A percentile compares a stretch with the other conserved stretches of the same genome.
Evolutionary conservation across 331 rosid species (phyloP).

Genomic region (Telfairia occidentalis): DNA sequence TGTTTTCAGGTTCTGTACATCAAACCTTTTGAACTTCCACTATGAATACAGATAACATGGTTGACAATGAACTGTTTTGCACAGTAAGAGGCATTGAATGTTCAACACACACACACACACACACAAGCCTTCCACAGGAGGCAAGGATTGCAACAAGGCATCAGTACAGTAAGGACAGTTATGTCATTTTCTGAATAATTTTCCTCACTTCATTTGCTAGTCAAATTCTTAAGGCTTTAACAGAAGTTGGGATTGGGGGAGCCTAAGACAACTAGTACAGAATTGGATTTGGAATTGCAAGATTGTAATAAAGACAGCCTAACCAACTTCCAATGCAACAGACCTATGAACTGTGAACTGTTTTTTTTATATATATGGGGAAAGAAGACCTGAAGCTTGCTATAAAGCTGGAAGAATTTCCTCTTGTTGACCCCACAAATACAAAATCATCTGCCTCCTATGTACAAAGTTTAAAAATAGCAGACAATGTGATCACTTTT

Average conservation of each 20-base stretch:
- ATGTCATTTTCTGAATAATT: neutral
- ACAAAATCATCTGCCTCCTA: conserved; percentile 13
- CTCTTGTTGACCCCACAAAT: neutral
- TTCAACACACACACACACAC: neutral
- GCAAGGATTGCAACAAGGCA: neutral
- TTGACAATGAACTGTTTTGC: neutral
- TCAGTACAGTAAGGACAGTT: neutral
- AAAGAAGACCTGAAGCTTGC: neutral
- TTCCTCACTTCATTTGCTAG: neutral
- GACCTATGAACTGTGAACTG: conserved; percentile 2
- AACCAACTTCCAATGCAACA: neutral
- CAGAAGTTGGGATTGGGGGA: neutral
- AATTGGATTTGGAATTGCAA: neutral
- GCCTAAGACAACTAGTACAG: neutral
- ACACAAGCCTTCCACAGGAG: neutral
- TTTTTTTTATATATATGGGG: neutral
- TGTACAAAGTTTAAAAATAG: conserved; percentile 9
- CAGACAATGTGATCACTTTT: neutral
- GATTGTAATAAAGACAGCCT: neutral
- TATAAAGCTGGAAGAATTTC: neutral
- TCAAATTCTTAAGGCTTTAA: neutral
- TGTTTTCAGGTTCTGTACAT: neutral
- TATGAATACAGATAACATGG: neutral
- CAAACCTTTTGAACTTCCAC: neutral
- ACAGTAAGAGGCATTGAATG: neutral